phyloP scores from a whole-genome alignment of 345 rosid genomes.

The Durio zibethinus region DNA sequence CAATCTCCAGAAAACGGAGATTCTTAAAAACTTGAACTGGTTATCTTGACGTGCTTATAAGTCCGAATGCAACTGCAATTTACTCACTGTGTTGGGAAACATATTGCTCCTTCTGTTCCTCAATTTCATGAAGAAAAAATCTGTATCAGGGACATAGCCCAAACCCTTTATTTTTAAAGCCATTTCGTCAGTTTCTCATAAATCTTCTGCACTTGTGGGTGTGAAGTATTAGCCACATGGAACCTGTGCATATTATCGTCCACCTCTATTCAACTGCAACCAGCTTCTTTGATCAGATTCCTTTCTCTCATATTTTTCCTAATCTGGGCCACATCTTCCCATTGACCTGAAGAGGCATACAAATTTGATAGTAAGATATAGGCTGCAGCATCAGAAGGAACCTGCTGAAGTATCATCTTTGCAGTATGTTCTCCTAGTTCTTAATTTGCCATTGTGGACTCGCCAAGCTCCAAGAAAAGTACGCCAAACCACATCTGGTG shows the following conservation, averaged over 20 bases:
- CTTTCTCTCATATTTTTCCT: conserved; percentile 62
- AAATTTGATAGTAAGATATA: conserved; percentile 65
- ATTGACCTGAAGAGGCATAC: conserved; percentile 61
- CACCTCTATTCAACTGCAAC: conserved; percentile 79
- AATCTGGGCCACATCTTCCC: conserved; percentile 51
- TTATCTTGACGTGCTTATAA: conserved; percentile 46
- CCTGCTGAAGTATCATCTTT: conserved; percentile 57
- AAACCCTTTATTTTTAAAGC: conserved; percentile 43
- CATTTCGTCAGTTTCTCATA: conserved; percentile 45
- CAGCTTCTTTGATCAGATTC: conserved; percentile 67
- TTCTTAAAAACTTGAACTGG: conserved; percentile 69
- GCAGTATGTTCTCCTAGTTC: conserved; percentile 61
- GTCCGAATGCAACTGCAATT: conserved; percentile 69
- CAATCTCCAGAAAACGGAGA: conserved; percentile 69
- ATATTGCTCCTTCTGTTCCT: conserved; percentile 57
- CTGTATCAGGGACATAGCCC: conserved; percentile 66
- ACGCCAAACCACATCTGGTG: conserved; percentile 61
- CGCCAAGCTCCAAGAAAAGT: conserved; percentile 74
- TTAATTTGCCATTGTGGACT: conserved; percentile 48
- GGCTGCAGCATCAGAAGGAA: conserved; percentile 62
- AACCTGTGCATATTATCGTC: conserved; percentile 58
- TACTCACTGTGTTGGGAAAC: conserved; percentile 76
- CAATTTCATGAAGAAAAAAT: conserved; percentile 66
- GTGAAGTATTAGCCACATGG: conserved; percentile 67
- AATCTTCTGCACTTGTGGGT: conserved; percentile 43